Conservation (phyloP, 768 basidiomycete genomes). For the Termitomyces sp. region DNA sequence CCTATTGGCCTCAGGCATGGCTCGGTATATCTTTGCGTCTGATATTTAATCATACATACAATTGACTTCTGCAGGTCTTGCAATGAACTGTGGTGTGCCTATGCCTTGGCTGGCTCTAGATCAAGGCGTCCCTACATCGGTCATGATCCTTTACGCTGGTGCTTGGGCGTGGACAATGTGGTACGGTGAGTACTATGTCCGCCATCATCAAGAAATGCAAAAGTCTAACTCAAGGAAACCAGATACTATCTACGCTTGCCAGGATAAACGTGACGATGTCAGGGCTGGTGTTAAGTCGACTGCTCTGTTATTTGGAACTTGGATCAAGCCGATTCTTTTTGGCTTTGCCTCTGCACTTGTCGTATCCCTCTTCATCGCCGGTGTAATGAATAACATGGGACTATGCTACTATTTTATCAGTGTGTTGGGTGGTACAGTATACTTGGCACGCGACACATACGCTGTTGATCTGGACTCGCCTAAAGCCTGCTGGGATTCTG, state of each 20-base stretch:
- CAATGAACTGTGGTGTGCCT: conserved; percentile 30
- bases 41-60: neutral
- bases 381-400: conserved; percentile 13
- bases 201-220: neutral
- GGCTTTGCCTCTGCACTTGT: conserved; percentile 9
- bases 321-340: conserved; percentile 13
- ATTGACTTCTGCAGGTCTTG: conserved; percentile 15
- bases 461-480: conserved; percentile 14
- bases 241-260: conserved; percentile 62
- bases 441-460: conserved; percentile 8
- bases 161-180: conserved; percentile 20
- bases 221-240: neutral
- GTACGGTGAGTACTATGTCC: conserved; percentile 11
- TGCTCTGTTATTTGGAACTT: conserved; percentile 12
- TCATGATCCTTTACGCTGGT: conserved; percentile 13
- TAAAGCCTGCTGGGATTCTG: conserved; percentile 15
- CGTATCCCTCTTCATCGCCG: conserved; percentile 11
- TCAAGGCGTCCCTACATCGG: conserved; percentile 10
- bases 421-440: conserved; percentile 10
- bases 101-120: conserved; percentile 27
- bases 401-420: conserved; percentile 10
- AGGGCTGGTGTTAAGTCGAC: conserved; percentile 16
- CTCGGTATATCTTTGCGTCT: conserved; percentile 22
- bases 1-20: conserved; percentile 41
- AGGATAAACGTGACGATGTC: conserved; percentile 57